Evolutionary conservation across 2,329 filamentous ascomycete genomes (phyloP).

Genomic region (Cryphonectria carpinicola): DNA sequence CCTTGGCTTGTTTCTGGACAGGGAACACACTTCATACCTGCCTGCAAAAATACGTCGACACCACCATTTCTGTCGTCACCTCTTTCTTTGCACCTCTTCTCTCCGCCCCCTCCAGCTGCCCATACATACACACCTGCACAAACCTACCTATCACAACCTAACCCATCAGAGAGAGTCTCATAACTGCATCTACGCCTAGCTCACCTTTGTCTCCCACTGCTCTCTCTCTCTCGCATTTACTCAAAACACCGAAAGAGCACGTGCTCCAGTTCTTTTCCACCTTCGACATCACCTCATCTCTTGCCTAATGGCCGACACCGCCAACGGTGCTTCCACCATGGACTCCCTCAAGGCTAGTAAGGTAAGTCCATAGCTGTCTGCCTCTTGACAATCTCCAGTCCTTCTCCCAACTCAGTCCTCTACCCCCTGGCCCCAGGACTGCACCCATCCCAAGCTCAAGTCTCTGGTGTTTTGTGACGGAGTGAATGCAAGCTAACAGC

Average conservation of each 20-base stretch:
- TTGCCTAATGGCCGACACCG: slow-evolving; percentile 47
- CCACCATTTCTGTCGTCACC: slow-evolving; percentile 9
- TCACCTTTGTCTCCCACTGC: not conserved
- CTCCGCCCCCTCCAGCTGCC: not conserved
- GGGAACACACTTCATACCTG: slow-evolving; percentile 9
- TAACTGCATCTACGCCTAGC: not conserved
- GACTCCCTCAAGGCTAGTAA: slow-evolving; percentile 57
- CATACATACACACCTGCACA: not conserved
- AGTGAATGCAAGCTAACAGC: slow-evolving; percentile 37
- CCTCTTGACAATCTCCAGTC: no score
- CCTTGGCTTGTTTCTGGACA: not conserved
- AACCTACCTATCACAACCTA: not conserved
- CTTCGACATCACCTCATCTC: slow-evolving; percentile 23
- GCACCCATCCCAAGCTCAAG: not conserved
- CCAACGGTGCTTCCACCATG: slow-evolving; percentile 52
- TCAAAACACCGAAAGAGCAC: not conserved
- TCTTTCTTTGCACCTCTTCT: slow-evolving; percentile 8
- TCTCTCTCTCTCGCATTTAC: slow-evolving; percentile 4
- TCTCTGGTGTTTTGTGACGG: not conserved
- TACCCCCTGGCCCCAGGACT: not conserved
- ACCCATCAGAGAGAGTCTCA: not conserved
- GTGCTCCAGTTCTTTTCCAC: not conserved
- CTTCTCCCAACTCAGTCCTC: not conserved
- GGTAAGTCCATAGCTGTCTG: slow-evolving; percentile 43
- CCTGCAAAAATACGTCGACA: slow-evolving; percentile 9